These are phyloP conservation scores for Wickerhamomyces sp. DNA, from an alignment of 1,139 yeast genomes.

Conservation along the genomic window DNA sequence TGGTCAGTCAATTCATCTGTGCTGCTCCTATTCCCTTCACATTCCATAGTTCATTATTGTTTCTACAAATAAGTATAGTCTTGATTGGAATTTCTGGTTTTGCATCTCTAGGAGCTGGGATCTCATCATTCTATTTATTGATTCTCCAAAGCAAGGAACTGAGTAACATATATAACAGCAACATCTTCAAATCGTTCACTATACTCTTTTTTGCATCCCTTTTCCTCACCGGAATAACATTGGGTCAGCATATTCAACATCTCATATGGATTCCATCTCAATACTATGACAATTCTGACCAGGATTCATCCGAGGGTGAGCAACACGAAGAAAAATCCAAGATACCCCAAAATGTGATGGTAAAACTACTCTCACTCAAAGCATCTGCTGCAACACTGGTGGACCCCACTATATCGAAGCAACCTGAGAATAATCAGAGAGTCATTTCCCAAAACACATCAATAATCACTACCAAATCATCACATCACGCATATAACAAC, in stretches of 20 bases:
- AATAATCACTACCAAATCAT: no score
- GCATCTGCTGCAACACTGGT: slow-evolving; percentile 23
- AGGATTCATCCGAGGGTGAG: background rate
- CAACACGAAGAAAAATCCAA: background rate
- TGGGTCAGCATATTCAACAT: slow-evolving; percentile 11
- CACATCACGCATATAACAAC: background rate
- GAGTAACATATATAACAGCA: background rate
- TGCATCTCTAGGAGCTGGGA: slow-evolving; percentile 21
- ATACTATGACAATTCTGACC: background rate
- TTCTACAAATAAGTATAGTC: background rate
- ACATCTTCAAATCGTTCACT: slow-evolving; percentile 10
- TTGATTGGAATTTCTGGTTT: background rate
- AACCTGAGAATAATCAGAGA: no score
- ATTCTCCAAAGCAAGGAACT: background rate
- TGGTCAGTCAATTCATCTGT: slow-evolving; percentile 14
- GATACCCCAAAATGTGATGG: background rate
- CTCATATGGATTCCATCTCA: background rate
- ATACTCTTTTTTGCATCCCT: slow-evolving; percentile 12
- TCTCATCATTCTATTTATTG: slow-evolving; percentile 11
- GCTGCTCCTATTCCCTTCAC: slow-evolving; percentile 9
- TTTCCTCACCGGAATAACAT: slow-evolving; percentile 13
- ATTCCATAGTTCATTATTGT: background rate
- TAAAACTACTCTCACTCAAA: slow-evolving; percentile 17
- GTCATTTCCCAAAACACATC: no score
- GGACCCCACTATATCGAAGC: slow-evolving; percentile 1